A percentile compares a stretch with the other conserved stretches of the same genome.
phyloP scores from a whole-genome alignment of 208 protist genomes.

The Lotmaria passim region DNA sequence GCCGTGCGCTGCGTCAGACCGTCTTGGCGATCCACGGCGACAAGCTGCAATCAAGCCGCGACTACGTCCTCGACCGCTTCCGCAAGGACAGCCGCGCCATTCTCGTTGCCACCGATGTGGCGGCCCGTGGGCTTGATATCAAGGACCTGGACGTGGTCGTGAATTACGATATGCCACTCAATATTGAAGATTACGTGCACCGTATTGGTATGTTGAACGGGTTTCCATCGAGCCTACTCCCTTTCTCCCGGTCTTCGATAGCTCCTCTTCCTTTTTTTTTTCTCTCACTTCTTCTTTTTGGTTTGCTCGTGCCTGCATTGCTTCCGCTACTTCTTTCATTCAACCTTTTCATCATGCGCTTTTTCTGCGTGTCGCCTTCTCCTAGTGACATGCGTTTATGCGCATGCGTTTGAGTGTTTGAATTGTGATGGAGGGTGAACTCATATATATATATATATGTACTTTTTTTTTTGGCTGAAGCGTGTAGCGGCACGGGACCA shows the following conservation, averaged over 20 bases:
- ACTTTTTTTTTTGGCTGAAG: no score
- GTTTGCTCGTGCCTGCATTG: neutral
- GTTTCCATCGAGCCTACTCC: slow-evolving; percentile 32
- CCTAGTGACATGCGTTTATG: no score
- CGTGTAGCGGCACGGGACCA: no score
- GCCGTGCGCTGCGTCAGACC: slow-evolving; percentile 55
- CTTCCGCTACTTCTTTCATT: neutral
- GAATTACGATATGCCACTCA: slow-evolving; percentile 99
- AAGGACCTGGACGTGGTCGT: slow-evolving; percentile 98
- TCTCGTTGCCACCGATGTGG: slow-evolving; percentile 94
- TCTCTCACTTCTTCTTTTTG: neutral
- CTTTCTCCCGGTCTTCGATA: neutral
- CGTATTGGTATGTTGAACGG: slow-evolving; percentile 94
- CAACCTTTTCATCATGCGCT: neutral
- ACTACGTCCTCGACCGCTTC: slow-evolving; percentile 92
- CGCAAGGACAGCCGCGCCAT: slow-evolving; percentile 60
- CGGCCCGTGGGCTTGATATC: slow-evolving; percentile 97
- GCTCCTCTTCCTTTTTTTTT: neutral
- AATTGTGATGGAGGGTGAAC: no score
- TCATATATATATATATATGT: no score
- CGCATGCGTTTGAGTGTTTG: no score
- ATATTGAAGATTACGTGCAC: slow-evolving; percentile 99
- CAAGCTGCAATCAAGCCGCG: slow-evolving; percentile 90
- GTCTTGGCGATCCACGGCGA: slow-evolving; percentile 92
- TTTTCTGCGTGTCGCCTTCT: neutral